These are phyloP conservation scores for Bonia amplexicaulis DNA, from an alignment of 176 grass and related monocot genomes.

Conservation along the genomic window DNA sequence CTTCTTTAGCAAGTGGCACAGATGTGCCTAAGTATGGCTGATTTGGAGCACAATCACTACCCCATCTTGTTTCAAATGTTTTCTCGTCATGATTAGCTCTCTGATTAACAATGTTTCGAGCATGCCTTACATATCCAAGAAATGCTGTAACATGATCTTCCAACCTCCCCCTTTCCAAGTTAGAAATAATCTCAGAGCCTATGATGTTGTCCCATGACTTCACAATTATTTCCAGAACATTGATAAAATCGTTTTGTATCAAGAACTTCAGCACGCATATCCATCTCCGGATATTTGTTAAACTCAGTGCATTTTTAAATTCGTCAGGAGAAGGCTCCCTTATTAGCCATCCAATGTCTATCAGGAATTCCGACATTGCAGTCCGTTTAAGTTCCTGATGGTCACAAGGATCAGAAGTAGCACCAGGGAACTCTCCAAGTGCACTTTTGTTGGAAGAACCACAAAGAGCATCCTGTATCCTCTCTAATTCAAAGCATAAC, in stretches of 20 bases:
- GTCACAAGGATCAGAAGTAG: conserved; percentile 26
- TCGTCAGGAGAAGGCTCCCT: conserved; percentile 49
- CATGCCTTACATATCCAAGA: conserved; percentile 50
- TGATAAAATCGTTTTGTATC: conserved; percentile 53
- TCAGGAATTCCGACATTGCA: conserved; percentile 64
- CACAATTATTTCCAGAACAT: conserved; percentile 67
- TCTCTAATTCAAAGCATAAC: conserved; percentile 71
- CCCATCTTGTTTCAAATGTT: conserved; percentile 20
- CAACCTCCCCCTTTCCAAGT: conserved; percentile 49
- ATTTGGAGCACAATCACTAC: conserved; percentile 19
- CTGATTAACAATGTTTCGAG: conserved; percentile 37
- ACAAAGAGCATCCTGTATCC: conserved; percentile 52
- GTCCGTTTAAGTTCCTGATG: conserved; percentile 29
- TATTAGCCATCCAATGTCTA: conserved; percentile 92
- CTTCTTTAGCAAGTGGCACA: conserved; percentile 37
- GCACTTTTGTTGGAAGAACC: conserved; percentile 7
- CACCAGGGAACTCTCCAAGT: conserved; percentile 16
- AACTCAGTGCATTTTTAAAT: conserved; percentile 48
- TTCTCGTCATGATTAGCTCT: conserved; percentile 32
- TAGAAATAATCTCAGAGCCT: conserved; percentile 51
- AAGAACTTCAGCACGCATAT: conserved; percentile 64
- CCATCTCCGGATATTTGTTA: conserved; percentile 67
- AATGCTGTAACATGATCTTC: conserved; percentile 56
- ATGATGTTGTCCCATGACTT: conserved; percentile 51
- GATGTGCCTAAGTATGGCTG: conserved; percentile 13